Base-by-base conservation (phyloP, 148 eudicot species). In the Dysphania ambrosioides region DNA sequence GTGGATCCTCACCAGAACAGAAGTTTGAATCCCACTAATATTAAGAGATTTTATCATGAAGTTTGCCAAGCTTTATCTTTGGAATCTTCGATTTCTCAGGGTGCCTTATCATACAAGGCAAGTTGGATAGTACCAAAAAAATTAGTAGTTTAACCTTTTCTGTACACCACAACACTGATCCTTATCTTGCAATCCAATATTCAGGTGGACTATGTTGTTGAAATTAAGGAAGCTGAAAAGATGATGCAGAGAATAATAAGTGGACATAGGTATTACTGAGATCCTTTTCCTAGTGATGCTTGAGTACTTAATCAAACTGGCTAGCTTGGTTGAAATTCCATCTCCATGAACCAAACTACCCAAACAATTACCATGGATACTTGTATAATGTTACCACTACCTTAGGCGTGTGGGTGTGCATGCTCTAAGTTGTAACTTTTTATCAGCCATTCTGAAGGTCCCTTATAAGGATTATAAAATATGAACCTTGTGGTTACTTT, bases 1-100 rank as follows among this genome's bases (percentile, higher is more conserved):
- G 97, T 92, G 72, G 90, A 91, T 85, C 97, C 92, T 51, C 91
- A 90, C 74, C 97, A 83, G 69, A 85, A 81, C 78, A 94, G 87
- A 86, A 97, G 91, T 70, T 78, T 94, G 62, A 81, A 86, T 70
- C 79, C 96, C 18, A 74, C 86, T 70, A 85, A 87, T 73, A 84
- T 94, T 24, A 96, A 92, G 84, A 90, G 90, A 77, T 91, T 86
- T 79, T 92, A 86, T 75, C 87, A 86, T 71, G 98, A 94, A 80
- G 96, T 93, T 68, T 86, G 97, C 81, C 90, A 85, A 81, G 85
- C 92, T 36, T 82, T 84, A 75, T 92, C 97, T 63, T 38, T 82
- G 67, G 90, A 89, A 40, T 71, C 92, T 77, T 66, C 89, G 60
- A 71, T 85, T 72, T 73, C 87, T 77, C 80, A 84, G 77, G 85